A percentile compares a stretch with the other conserved stretches of the same genome.
These are phyloP conservation scores for Xylaria sp. DNA, from an alignment of 2,329 filamentous ascomycete species.

Conservation along the genomic window DNA sequence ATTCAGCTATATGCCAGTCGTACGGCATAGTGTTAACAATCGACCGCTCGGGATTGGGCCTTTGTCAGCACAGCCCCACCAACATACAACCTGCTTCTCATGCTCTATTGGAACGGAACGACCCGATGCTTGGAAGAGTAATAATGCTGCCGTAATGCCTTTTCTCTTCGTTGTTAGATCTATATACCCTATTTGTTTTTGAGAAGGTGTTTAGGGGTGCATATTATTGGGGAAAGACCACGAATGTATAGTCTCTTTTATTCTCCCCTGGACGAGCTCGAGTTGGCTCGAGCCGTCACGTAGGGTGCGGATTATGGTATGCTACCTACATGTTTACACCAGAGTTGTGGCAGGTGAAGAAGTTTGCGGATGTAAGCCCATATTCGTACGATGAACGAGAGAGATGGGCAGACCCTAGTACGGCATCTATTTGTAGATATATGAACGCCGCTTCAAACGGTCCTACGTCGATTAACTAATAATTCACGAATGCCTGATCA, in stretches of 20 bases:
- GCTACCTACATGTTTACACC: conserved; percentile 40
- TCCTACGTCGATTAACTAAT: conserved; percentile 17
- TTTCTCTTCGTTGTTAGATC: conserved; percentile 53
- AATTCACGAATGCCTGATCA: conserved; percentile 25
- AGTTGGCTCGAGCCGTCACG: conserved; percentile 23
- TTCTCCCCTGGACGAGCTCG: conserved; percentile 32
- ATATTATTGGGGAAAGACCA: conserved; percentile 49
- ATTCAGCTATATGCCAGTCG: conserved; percentile 48
- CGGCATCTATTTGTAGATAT: neutral
- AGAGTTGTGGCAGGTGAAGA: conserved; percentile 30
- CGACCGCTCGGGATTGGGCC: conserved; percentile 41
- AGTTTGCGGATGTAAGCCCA: conserved; percentile 31
- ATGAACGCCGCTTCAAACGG: neutral
- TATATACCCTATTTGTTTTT: conserved; percentile 55
- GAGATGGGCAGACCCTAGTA: conserved; percentile 29
- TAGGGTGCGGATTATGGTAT: conserved; percentile 39
- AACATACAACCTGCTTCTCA: neutral
- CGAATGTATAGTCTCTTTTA: conserved; percentile 46
- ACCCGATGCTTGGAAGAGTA: conserved; percentile 19
- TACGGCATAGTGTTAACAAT: conserved; percentile 46
- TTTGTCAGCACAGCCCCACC: conserved; percentile 30
- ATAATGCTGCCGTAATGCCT: conserved; percentile 44
- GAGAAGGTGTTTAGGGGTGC: conserved; percentile 48
- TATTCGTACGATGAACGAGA: conserved; percentile 34
- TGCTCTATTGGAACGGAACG: conserved; percentile 41